Base-by-base conservation (phyloP, 805 yeast species). In the Metschnikowia kunwiensis region DNA sequence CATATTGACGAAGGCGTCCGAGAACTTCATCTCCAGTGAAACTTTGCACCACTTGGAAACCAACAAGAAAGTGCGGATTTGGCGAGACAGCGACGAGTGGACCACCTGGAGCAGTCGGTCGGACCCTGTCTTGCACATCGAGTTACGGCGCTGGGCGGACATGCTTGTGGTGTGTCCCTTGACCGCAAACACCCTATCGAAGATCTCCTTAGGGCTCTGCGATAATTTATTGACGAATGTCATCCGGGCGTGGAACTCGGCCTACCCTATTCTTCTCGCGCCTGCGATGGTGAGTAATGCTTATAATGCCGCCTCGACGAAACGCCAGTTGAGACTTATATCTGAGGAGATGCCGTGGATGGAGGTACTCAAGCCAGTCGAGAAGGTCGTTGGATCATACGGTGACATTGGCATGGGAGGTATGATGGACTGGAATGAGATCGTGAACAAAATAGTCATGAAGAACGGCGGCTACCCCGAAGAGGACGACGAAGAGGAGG, bases 351-450 rank as follows among this genome's bases (percentile, higher is more conserved):
- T 93, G 93, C 86, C 91, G 23, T 91, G 94, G 91, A 82, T 91
- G 44, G 95, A 87, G 47, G 78, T 91, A n/a, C 72, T 93, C 55
- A 83, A 82, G 57, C 98, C 98, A 0, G 87, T 88, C 16, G 98
- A 91, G 60, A 91, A 91, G 60, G 95, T 91, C 5, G 79, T 84
- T 54, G 87, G 95, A 38, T 76, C 86, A 27, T 87, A 89, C 65
- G 97, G 98, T 43, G 97, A 91, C 51, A 88, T 93, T 38, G 97
- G 97, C n/a, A 84, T 93, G 87, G 97, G 98, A 32, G 97, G 98
- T 36, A 93, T 93, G 97, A 83, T 89, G 82, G 97, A 93, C 51
- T 87, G 94, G 78, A 84, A 86, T 57, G 97, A 89, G 58, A 82
- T 93, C 50, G 96, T 88, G 13, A 94, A 88, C 55, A 78, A 80